Evolutionary conservation across 179 eudicot species (phyloP), one percentile per base, ranked within the genome.

Genomic region (Spergularia azorica): DNA sequence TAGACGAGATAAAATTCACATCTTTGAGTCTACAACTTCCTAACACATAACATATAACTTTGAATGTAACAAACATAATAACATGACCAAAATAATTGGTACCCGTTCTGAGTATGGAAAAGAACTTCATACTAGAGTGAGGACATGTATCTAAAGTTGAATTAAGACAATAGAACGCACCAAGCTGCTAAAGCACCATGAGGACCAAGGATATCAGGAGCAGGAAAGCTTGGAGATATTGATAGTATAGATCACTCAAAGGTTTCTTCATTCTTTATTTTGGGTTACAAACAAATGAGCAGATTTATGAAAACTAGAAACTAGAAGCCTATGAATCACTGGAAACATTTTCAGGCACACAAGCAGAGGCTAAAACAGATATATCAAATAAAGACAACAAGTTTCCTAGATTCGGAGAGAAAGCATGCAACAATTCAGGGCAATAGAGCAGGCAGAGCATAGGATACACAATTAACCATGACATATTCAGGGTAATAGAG

Each of bases 201-300:
- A 75, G 3, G 14, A 17, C 71, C 63, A 65, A 65, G 63, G 15
- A 56, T 11, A 65, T 66, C 52, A 51, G 36, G 17, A 67, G 41
- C 43, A 56, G 50, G 9, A 20, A 60, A 16, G 32, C 11, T n/a
- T 16, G 9, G 9, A 17, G 21, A 6, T 4, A 43, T 4, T 43
- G 48, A 61, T 5, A 9, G 43, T 43, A 48, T 43, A 12, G 11
- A 48, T 0, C 17, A 26, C 3, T 17, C 16, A 56, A 36, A 39
- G 32, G 56, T 16, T 61, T 20, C 9, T 43, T 1, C 8, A 0
- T 43, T 43, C 48, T 43, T 43, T 6, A 43, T 43, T 6, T 43
- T 43, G 48, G 48, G 48, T 43, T 0, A 43, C 48, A 38, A 21
- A 73, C 11, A 13, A 18, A 50, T 51, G 3, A 20, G 48, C 54